These are phyloP conservation scores for Uncinocarpus reesii DNA, from an alignment of 2,329 filamentous ascomycete species.

Conservation along the genomic window DNA sequence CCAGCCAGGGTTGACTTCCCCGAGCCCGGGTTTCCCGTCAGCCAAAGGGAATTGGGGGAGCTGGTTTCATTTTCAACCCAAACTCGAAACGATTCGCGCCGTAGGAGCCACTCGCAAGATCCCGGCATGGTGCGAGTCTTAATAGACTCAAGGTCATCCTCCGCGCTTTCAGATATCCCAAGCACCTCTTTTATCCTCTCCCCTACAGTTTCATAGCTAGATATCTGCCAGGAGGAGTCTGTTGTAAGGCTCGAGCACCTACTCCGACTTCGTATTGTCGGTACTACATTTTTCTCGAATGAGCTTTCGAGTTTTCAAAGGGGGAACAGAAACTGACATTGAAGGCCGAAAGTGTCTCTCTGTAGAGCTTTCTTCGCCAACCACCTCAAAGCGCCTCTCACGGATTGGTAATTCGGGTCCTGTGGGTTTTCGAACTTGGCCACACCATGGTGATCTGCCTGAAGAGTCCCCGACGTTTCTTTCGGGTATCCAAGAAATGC, in stretches of 20 bases:
- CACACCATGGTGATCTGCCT: neutral
- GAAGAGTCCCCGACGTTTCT: neutral
- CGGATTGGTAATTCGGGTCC: neutral
- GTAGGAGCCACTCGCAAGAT: neutral
- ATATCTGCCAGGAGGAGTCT: too few species aligned
- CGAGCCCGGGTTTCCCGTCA: conserved; percentile 26
- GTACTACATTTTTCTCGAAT: too few species aligned
- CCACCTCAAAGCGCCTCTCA: neutral
- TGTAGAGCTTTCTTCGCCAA: neutral
- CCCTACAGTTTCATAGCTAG: too few species aligned
- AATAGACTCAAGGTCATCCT: too few species aligned
- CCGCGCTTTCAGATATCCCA: too few species aligned
- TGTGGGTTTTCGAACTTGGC: neutral
- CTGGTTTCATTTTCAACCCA: conserved; percentile 2
- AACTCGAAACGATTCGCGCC: neutral
- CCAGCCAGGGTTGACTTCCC: conserved; percentile 31
- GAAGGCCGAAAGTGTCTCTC: too few species aligned
- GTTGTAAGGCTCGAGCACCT: too few species aligned
- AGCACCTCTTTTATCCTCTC: too few species aligned
- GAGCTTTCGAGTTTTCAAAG: too few species aligned
- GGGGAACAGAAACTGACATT: too few species aligned
- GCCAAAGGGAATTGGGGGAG: conserved; percentile 23
- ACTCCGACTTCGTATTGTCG: too few species aligned
- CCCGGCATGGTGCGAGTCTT: too few species aligned
- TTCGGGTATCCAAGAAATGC: neutral